A percentile compares a stretch with the other conserved stretches of the same genome.
Evolutionary conservation across 441 rosid genomes (phyloP).

Genomic region (Corymbia calophylla): DNA sequence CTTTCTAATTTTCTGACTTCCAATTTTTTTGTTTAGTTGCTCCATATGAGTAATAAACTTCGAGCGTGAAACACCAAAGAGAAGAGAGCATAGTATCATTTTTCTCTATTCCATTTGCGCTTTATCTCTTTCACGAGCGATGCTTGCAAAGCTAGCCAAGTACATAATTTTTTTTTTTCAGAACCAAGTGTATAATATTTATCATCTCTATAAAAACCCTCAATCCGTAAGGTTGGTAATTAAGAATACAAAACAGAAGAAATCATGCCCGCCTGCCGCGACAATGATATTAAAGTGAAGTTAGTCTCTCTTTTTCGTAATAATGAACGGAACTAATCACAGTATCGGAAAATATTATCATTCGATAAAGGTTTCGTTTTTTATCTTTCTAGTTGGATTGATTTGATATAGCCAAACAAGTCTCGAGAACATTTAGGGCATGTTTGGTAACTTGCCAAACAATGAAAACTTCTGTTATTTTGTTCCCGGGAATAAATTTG

Average conservation of each 20-base stretch:
- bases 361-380: fast-evolving
- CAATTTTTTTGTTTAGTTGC: not conserved
- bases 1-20: not conserved
- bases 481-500: too few species aligned
- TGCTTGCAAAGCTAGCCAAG: not conserved
- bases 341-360: not conserved
- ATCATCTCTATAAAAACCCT: not conserved
- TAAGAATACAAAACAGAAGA: not conserved
- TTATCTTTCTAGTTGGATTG: not conserved
- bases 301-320: not conserved
- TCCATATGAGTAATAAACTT: not conserved
- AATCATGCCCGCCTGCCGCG: fast-evolving
- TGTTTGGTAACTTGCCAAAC: too few species aligned
- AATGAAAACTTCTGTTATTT: too few species aligned
- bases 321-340: not conserved
- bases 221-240: not conserved
- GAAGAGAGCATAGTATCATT: not conserved
- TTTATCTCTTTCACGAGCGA: not conserved
- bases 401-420: not conserved
- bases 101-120: not conserved
- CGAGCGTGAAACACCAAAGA: not conserved
- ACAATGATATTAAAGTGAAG: fast-evolving
- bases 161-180: not conserved
- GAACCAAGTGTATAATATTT: too few species aligned
- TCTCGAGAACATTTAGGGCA: too few species aligned